Percentiles rank a stretch among this genome's conserved stretches.
These are phyloP conservation scores for Kwoniella botswanensis DNA, from an alignment of 768 basidiomycete genomes.

Conservation along the genomic window DNA sequence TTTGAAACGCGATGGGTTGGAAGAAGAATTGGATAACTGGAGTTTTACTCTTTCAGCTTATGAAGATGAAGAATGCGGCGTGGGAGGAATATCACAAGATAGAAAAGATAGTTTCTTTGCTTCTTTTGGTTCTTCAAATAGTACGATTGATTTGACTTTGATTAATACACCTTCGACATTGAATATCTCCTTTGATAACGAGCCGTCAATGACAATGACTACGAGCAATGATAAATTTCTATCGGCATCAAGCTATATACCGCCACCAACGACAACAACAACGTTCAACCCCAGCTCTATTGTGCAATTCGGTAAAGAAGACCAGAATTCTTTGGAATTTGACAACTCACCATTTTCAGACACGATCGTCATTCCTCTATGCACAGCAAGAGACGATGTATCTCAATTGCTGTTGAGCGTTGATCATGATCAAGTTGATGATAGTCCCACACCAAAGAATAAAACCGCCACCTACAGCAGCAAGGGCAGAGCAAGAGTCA, in stretches of 20 bases:
- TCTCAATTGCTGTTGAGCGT: background rate
- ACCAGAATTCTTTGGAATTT: background rate
- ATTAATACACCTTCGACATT: background rate
- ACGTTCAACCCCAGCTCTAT: background rate
- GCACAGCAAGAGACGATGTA: background rate
- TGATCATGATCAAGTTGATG: background rate
- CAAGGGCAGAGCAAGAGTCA: slow-evolving; percentile 8
- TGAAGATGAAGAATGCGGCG: slow-evolving; percentile 16
- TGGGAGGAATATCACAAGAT: slow-evolving; percentile 8
- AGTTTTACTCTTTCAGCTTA: slow-evolving; percentile 33
- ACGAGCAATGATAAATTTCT: too few species aligned
- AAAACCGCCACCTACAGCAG: background rate
- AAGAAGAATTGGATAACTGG: slow-evolving; percentile 33
- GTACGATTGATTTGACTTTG: background rate
- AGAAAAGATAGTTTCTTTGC: slow-evolving; percentile 25
- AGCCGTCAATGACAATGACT: background rate
- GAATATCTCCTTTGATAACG: slow-evolving; percentile 1
- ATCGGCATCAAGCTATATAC: slow-evolving; percentile 1
- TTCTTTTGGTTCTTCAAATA: background rate
- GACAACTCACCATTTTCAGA: slow-evolving; percentile 10
- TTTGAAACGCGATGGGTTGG: background rate
- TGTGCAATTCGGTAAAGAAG: background rate
- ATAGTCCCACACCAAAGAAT: slow-evolving; percentile 19
- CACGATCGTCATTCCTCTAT: slow-evolving; percentile 4
- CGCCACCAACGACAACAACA: background rate